These are phyloP conservation scores for Aegilops sharonensis DNA, from an alignment of 176 grass and related monocot genomes.

Conservation along the genomic window DNA sequence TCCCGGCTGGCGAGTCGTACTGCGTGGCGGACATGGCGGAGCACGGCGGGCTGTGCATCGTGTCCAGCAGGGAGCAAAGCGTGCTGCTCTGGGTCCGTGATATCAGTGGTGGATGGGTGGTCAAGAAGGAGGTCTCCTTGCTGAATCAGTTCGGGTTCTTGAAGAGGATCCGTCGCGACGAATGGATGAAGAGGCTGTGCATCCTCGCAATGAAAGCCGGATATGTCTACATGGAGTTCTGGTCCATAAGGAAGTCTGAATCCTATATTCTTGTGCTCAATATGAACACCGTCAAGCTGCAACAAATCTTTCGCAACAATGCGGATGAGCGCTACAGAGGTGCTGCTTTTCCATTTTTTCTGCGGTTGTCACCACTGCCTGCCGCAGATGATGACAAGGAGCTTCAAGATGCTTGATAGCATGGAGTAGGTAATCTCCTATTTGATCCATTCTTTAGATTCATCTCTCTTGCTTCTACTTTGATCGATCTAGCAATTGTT, in stretches of 20 bases:
- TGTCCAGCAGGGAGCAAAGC: no score
- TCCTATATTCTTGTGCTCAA: conserved; percentile 32
- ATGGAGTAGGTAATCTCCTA: conserved; percentile 6
- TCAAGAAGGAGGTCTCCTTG: conserved; percentile 16
- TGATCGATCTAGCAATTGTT: no score
- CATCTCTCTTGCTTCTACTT: background rate
- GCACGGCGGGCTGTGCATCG: no score
- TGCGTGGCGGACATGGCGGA: no score
- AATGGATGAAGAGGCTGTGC: conserved; percentile 29
- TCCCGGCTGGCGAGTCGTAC: background rate
- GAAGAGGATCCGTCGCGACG: conserved; percentile 2
- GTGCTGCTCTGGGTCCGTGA: conserved; percentile 14
- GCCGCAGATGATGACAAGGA: background rate
- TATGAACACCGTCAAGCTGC: conserved; percentile 17
- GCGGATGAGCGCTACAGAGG: background rate
- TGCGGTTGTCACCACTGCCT: background rate
- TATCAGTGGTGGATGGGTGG: background rate
- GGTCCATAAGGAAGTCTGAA: conserved; percentile 14
- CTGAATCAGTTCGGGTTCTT: background rate
- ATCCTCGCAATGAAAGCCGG: background rate
- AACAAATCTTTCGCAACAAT: background rate
- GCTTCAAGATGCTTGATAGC: conserved; percentile 4
- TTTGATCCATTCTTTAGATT: background rate
- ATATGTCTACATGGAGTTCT: conserved; percentile 28
- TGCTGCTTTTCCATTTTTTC: conserved; percentile 23